Percentiles rank a stretch among this genome's conserved stretches.
These are phyloP conservation scores for Plectosphaerella sp. DNA, from an alignment of 2,329 filamentous ascomycete genomes.

Conservation along the genomic window DNA sequence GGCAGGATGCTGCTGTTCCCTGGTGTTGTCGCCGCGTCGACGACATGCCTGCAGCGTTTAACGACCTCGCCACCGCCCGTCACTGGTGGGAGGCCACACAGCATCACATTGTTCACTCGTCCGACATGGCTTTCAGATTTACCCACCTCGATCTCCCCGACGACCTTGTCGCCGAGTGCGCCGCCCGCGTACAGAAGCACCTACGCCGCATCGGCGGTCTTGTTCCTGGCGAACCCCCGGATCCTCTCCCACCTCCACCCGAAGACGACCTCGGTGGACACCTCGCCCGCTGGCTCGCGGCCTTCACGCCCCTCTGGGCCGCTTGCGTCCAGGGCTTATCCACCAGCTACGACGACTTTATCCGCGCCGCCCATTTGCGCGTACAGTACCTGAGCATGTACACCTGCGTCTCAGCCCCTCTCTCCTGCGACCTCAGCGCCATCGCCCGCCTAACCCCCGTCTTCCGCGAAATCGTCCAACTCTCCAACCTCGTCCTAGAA, in stretches of 20 bases:
- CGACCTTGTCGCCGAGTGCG: constrained; percentile 2
- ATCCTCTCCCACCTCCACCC: background rate
- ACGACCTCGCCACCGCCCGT: constrained; percentile 17
- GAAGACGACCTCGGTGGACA: background rate
- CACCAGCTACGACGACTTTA: constrained; percentile 8
- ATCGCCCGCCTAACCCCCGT: constrained; percentile 17
- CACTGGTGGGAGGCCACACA: constrained; percentile 23
- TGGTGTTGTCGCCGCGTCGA: constrained; percentile 16
- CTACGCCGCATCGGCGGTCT: constrained; percentile 5
- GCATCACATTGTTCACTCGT: constrained; percentile 19
- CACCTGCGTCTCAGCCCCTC: constrained; percentile 13
- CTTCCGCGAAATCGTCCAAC: constrained; percentile 20
- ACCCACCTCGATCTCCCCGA: constrained; percentile 9
- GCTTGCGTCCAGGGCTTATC: background rate
- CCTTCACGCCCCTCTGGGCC: background rate
- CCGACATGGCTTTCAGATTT: constrained; percentile 10
- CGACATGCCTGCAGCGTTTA: constrained; percentile 15
- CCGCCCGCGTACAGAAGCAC: constrained; percentile 1
- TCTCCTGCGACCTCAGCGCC: constrained; percentile 15
- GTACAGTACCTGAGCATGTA: constrained; percentile 19
- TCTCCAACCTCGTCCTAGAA: constrained; percentile 14
- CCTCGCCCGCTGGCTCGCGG: constrained; percentile 9
- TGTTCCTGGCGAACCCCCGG: background rate
- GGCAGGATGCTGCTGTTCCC: background rate
- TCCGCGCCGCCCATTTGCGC: constrained; percentile 16